phyloP scores from a whole-genome alignment of 495 filamentous ascomycete genomes.

The Penicillium mononematosum region DNA sequence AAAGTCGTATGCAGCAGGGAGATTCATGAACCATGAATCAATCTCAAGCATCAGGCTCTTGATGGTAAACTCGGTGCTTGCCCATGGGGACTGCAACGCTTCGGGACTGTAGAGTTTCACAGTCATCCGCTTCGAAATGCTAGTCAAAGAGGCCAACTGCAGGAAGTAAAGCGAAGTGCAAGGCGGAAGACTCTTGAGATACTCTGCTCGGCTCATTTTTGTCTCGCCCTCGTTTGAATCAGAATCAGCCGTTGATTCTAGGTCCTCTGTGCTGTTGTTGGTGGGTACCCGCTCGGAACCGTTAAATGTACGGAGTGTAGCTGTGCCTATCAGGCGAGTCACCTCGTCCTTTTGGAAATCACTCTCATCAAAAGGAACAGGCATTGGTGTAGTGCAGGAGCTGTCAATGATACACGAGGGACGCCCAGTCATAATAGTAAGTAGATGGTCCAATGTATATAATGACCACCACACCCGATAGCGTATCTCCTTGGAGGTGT shows the following conservation, averaged over 20 bases:
- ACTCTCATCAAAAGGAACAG: conserved; percentile 52
- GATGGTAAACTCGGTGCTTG: conserved; percentile 42
- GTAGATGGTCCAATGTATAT: conserved; percentile 55
- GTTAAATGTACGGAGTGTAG: conserved; percentile 21
- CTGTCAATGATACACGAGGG: conserved; percentile 55
- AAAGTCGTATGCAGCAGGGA: conserved; percentile 42
- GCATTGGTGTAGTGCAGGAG: conserved; percentile 55
- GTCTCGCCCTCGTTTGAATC: conserved; percentile 25
- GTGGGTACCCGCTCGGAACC: conserved; percentile 24
- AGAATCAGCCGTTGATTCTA: conserved; percentile 27
- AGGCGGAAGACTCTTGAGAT: conserved; percentile 32
- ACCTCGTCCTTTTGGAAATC: conserved; percentile 43
- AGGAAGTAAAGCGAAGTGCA: conserved; percentile 53
- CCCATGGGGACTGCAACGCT: conserved; percentile 52
- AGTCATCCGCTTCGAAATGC: conserved; percentile 53
- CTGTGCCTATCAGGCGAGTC: conserved; percentile 31
- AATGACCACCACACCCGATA: conserved; percentile 63
- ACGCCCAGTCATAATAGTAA: conserved; percentile 59
- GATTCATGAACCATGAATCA: conserved; percentile 42
- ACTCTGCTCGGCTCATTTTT: conserved; percentile 25
- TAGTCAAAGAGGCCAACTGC: conserved; percentile 45
- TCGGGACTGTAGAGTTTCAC: conserved; percentile 58
- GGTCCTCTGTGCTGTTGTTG: conserved; percentile 23
- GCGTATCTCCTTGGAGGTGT: conserved; percentile 55
- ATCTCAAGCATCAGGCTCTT: conserved; percentile 40